Base-by-base conservation (phyloP, 148 eudicot species). In the Euryodendron excelsum region DNA sequence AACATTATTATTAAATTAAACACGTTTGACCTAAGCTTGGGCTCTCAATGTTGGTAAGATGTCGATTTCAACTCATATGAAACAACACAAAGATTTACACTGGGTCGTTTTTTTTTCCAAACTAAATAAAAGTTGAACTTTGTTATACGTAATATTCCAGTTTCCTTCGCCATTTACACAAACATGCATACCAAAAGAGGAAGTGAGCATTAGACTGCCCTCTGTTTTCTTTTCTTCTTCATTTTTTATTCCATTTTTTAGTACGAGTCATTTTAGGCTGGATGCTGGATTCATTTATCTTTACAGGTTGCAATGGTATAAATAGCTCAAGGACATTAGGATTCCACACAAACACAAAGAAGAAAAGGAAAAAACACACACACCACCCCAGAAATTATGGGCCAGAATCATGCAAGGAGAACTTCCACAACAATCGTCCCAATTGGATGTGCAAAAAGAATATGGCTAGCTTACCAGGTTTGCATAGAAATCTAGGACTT, bases 401-500 rank as follows among this genome's bases (percentile, higher is more conserved):
- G 34, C 44, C 64, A n/a, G 15, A 21, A 41, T 44, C n/a, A 34
- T 36, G 18, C 28, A 39, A 3, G 21, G 28, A 28, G 55, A 55
- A 53, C 27, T 39, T 31, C 52, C 33, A 10, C 44, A 48, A 59
- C 5, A 21, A 21, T 20, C 1, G 6, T 23, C 39, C 53, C 34
- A 23, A 71, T 37, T 28, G 23, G 56, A 20, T 18, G 33, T 21
- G 73, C 1, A 77, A 76, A 44, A 14, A 73, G 30, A 30, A 70
- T 73, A 48, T 10, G 34, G 30, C 55, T 17, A 62, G 50, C 84
- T 88, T 81, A 94, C 98, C 85, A 89, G 72, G 30, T 86, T 80
- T 60, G 77, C 52, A 77, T 95, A 93, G 78, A 90, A 96, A 56
- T 88, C 87, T 80, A 85, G 61, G 82, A 96, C 97, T 33, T 96